Percentiles rank a stretch among this genome's conserved stretches.
These are phyloP conservation scores for Eucalyptus albens DNA, from an alignment of 345 rosid genomes.

Conservation along the genomic window DNA sequence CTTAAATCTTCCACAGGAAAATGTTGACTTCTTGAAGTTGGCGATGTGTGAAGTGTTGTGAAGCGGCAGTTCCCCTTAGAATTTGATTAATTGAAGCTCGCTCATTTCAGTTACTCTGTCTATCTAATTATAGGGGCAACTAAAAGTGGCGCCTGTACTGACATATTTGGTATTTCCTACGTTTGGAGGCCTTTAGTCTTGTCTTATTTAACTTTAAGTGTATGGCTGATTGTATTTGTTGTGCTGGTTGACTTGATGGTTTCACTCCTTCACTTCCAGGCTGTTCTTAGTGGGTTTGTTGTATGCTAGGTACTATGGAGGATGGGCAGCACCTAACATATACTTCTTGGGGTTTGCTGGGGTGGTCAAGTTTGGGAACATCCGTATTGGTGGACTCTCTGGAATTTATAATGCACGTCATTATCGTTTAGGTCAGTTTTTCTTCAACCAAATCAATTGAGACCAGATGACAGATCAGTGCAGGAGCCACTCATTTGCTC, in stretches of 20 bases:
- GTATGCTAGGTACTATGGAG: slow-evolving; percentile 70
- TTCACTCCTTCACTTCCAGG: not conserved
- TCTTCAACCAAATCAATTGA: not conserved
- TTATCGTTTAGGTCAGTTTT: slow-evolving; percentile 44
- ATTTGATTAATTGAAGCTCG: not conserved
- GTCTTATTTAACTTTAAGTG: not conserved
- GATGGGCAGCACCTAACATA: slow-evolving; percentile 87
- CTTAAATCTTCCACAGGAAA: not conserved
- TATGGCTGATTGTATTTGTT: not conserved
- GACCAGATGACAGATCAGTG: not conserved
- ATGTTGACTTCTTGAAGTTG: not conserved
- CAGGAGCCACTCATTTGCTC: not conserved
- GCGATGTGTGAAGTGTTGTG: not conserved
- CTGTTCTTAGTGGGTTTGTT: not conserved
- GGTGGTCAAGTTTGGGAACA: slow-evolving; percentile 70
- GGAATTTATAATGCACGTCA: slow-evolving; percentile 64
- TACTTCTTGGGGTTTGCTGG: slow-evolving; percentile 83
- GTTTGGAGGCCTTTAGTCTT: not conserved
- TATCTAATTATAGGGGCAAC: not conserved
- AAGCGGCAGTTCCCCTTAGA: not conserved
- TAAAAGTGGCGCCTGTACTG: not conserved
- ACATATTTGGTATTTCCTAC: not conserved
- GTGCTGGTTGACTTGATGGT: not conserved
- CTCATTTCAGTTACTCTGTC: not conserved
- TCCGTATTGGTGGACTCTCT: slow-evolving; percentile 87